phyloP scores from a whole-genome alignment of 169 alveolate species.

The Miamiensis avidus region DNA sequence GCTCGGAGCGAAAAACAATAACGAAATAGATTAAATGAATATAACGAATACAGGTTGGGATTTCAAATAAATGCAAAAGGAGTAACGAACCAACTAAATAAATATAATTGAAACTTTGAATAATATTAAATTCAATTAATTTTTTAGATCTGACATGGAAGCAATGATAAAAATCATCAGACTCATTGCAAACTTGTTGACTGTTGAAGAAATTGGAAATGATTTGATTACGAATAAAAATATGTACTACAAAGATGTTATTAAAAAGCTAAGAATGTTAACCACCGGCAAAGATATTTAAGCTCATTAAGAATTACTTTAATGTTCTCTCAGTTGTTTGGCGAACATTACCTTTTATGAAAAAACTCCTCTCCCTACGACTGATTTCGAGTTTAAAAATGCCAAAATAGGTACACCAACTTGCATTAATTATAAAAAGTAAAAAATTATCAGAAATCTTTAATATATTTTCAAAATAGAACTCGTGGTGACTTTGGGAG shows the following conservation, averaged over 20 bases:
- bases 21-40: slow-evolving; percentile 24
- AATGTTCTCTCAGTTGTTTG: slow-evolving; percentile 45
- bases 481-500: slow-evolving; percentile 17
- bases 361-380: slow-evolving; percentile 16
- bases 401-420: not conserved
- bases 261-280: slow-evolving; percentile 7
- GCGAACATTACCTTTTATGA: slow-evolving; percentile 47
- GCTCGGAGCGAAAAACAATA: slow-evolving; percentile 8
- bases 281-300: slow-evolving; percentile 16
- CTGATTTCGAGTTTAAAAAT: slow-evolving; percentile 47
- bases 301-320: slow-evolving; percentile 23
- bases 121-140: not conserved
- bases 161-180: slow-evolving; percentile 41
- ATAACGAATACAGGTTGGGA: slow-evolving; percentile 44
- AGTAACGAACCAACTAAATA: slow-evolving; percentile 14
- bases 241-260: slow-evolving; percentile 22
- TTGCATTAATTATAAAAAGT: not conserved
- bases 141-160: slow-evolving; percentile 32
- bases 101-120: not conserved
- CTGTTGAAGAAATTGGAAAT: slow-evolving; percentile 40
- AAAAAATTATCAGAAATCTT: too few species aligned
- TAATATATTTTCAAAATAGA: not conserved
- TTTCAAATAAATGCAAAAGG: slow-evolving; percentile 36
- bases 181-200: slow-evolving; percentile 43
- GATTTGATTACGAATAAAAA: slow-evolving; percentile 33